phyloP scores from a whole-genome alignment of 169 alveolate genomes.

The Toxoplasma gondii region DNA sequence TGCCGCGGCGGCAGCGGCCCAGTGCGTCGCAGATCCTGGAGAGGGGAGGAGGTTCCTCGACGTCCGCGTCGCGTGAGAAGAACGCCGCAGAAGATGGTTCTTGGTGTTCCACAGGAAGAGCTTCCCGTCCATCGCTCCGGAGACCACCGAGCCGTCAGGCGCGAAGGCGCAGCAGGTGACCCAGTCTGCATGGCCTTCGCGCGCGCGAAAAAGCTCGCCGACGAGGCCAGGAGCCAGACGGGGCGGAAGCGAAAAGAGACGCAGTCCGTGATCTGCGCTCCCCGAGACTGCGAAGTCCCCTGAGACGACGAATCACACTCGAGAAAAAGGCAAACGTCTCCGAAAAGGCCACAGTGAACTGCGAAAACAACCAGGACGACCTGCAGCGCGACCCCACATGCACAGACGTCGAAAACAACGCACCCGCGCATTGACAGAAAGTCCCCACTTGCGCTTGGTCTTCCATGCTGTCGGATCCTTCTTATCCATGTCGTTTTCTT shows the following conservation, averaged over 20 bases:
- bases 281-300: slow-evolving; percentile 47
- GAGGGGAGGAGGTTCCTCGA: background rate
- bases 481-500: no score
- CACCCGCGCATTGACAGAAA: no score
- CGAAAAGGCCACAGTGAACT: no score
- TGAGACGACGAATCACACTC: background rate
- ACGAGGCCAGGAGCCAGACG: background rate
- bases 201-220: slow-evolving; percentile 38
- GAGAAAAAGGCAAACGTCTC: no score
- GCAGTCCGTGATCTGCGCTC: slow-evolving; percentile 62
- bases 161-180: slow-evolving; percentile 57
- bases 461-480: no score
- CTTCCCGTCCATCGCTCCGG: slow-evolving; percentile 68
- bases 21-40: no score
- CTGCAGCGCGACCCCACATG: no score
- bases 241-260: slow-evolving; percentile 37
- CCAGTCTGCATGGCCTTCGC: slow-evolving; percentile 67
- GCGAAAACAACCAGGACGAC: no score
- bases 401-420: no score
- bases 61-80: background rate
- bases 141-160: slow-evolving; percentile 40
- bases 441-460: no score
- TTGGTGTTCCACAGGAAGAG: slow-evolving; percentile 60
- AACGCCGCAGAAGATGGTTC: background rate
- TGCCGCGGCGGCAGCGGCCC: no score